Conservation (phyloP, 495 filamentous ascomycete genomes). For the Daldinia decipiens region DNA sequence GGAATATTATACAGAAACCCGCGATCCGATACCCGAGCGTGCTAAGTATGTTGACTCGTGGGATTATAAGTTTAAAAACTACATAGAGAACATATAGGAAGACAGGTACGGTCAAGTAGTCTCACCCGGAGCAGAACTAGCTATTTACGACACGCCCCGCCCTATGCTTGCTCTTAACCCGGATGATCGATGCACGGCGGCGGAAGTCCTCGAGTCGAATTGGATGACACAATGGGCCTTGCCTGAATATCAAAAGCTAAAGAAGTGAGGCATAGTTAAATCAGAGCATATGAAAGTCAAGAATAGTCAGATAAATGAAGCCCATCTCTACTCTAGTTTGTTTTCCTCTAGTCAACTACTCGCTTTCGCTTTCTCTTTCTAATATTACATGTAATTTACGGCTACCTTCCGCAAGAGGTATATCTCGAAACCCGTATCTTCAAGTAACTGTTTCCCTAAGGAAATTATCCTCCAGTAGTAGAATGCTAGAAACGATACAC, state of each 20-base stretch:
- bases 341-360: too few relatives aligned
- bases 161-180: background rate
- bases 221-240: background rate
- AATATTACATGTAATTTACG: too few relatives aligned
- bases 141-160: background rate
- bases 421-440: too few relatives aligned
- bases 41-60: background rate
- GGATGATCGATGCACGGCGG: background rate
- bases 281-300: background rate
- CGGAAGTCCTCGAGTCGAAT: background rate
- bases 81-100: background rate
- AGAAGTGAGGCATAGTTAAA: background rate
- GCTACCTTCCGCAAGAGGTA: too few relatives aligned
- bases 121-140: background rate
- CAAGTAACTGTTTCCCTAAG: too few relatives aligned
- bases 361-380: too few relatives aligned
- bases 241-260: background rate
- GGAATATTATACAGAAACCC: background rate
- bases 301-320: background rate
- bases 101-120: background rate
- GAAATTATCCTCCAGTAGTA: too few relatives aligned
- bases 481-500: too few relatives aligned
- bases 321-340: too few relatives aligned
- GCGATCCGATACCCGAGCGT: background rate
- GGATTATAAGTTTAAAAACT: background rate